These are phyloP conservation scores for Daldinia sp. DNA, from an alignment of 2,329 filamentous ascomycete species.

Conservation along the genomic window DNA sequence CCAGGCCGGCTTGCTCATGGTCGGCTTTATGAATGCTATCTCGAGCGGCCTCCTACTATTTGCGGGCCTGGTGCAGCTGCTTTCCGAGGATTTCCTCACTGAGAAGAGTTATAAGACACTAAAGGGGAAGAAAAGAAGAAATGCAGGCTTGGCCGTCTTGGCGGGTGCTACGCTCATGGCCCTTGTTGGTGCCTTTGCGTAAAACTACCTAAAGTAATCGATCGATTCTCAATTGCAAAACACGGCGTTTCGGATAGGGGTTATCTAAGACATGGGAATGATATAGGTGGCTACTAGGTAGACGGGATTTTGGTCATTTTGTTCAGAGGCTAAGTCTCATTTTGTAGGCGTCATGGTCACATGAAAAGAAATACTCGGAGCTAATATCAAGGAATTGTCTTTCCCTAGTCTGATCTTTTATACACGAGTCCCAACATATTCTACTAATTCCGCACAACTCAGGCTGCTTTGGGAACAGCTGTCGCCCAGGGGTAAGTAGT, in stretches of 20 bases:
- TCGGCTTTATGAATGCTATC: constrained; percentile 88
- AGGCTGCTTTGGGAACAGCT: constrained; percentile 46
- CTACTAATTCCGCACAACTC: background rate
- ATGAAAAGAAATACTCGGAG: constrained; percentile 6
- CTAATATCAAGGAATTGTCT: constrained; percentile 6
- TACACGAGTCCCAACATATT: background rate
- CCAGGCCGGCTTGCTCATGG: constrained; percentile 78
- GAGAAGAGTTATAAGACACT: constrained; percentile 77
- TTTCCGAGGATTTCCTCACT: constrained; percentile 83
- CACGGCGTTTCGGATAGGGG: constrained; percentile 21
- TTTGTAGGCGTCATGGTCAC: background rate
- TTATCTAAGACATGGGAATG: background rate
- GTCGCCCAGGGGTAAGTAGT: constrained; percentile 57
- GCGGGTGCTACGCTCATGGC: constrained; percentile 74
- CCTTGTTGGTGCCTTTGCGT: constrained; percentile 76
- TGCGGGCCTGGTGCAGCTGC: constrained; percentile 82
- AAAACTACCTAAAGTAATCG: no score
- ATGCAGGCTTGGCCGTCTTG: constrained; percentile 70
- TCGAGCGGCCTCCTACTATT: constrained; percentile 82
- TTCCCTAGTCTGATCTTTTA: constrained; percentile 6
- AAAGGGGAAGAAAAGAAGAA: constrained; percentile 66
- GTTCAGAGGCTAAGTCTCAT: background rate
- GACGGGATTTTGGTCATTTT: background rate
- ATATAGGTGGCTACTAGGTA: constrained; percentile 14
- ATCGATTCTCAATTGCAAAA: constrained; percentile 1